A percentile compares a stretch with the other conserved stretches of the same genome.
Conservation (phyloP, 2,329 filamentous ascomycete species). For the Aureobasidium musti region DNA sequence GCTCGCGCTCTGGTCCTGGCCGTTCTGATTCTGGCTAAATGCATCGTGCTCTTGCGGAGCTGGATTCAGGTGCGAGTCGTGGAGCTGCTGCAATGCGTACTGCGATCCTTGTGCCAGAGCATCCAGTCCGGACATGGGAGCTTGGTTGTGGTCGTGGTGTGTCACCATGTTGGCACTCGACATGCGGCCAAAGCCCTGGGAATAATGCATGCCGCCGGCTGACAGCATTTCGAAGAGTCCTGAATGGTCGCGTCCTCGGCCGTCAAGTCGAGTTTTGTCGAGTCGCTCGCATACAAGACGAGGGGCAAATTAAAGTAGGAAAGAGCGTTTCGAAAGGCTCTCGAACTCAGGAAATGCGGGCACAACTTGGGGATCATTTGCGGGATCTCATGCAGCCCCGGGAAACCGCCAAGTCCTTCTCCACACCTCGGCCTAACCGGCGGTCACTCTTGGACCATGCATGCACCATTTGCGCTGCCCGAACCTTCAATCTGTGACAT, state of each 20-base stretch:
- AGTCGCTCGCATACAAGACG: slow-evolving; percentile 11
- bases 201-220: slow-evolving; percentile 36
- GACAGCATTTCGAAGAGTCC: slow-evolving; percentile 36
- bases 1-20: not conserved
- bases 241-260: slow-evolving; percentile 13
- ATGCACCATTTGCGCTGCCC: slow-evolving; percentile 6
- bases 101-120: slow-evolving; percentile 69
- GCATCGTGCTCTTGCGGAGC: slow-evolving; percentile 41
- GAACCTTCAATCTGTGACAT: slow-evolving; percentile 8
- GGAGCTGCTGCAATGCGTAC: slow-evolving; percentile 71
- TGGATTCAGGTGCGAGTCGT: slow-evolving; percentile 52
- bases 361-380: slow-evolving; percentile 8
- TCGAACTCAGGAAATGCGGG: slow-evolving; percentile 4
- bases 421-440: slow-evolving; percentile 15
- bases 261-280: not conserved
- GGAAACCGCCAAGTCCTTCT: slow-evolving; percentile 9
- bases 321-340: slow-evolving; percentile 11
- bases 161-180: slow-evolving; percentile 35
- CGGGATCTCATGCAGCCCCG: slow-evolving; percentile 4
- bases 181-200: slow-evolving; percentile 34
- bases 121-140: slow-evolving; percentile 53
- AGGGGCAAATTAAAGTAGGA: slow-evolving; percentile 21
- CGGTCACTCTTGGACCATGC: slow-evolving; percentile 3
- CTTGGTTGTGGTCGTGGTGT: slow-evolving; percentile 33
- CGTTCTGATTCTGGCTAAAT: slow-evolving; percentile 29